Base-by-base conservation (phyloP, 208 protist species). In the Leishmania arabica region DNA sequence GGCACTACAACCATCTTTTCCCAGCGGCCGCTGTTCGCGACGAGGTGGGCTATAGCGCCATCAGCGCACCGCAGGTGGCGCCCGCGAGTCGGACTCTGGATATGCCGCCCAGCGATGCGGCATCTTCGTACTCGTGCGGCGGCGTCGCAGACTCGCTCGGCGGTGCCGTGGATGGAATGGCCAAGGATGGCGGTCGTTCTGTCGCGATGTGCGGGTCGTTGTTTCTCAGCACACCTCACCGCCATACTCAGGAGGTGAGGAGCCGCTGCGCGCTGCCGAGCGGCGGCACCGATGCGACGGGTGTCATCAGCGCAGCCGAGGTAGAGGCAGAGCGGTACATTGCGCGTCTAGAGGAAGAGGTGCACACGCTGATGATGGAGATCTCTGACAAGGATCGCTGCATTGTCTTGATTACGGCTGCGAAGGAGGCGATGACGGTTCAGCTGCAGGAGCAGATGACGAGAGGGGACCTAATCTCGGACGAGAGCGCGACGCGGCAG, bases 311-410 rank as follows among this genome's bases (percentile, higher is more conserved):
- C 31, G 37, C 42, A 45, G 81, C 54, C 17, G 49, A 53, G 21
- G 45, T 56, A 8, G 81, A 84, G 70, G 78, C 85, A 6, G 85
- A 88, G 68, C 81, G 79, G 7, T 88, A 88, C 45, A 84, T 88
- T 24, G 78, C 77, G 31, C 74, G 80, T 21, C 78, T 88, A 0
- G 85, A 88, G 75, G 81, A 88, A 49, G 85, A 88, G 62, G 82
- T 89, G 66, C 82, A 85, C 68, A 49, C 58, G 11, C 77, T 89
- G 9, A 77, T 81, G 78, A 71, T 49, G 60, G 86, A 89, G 54
- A 68, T 78, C 64, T 15, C 54, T 27, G 78, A 75, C 40, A 79
- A 60, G 27, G 80, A 79, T 15, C 70, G 27, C 0, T 31, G 79
- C 56, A 53, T 62, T 37, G 13, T 75, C 54, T 60, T 40, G 3